phyloP scores from a whole-genome alignment of 2,329 filamentous ascomycete genomes.

The Fusarium pilosicola region DNA sequence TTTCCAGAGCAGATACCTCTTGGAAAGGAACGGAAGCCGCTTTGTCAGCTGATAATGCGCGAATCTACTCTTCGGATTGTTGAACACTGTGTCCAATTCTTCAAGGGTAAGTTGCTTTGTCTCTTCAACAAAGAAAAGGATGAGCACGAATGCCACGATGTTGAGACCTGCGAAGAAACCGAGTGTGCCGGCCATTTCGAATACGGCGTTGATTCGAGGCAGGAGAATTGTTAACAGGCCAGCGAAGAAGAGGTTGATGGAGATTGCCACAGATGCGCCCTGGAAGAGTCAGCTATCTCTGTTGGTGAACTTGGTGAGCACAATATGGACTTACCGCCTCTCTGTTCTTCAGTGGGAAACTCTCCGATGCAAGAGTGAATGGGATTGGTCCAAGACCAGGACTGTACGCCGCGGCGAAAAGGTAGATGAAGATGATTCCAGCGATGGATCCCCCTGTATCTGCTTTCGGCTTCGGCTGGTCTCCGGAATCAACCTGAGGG shows the following conservation, averaged over 20 bases:
- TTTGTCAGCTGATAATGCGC: conserved; percentile 48
- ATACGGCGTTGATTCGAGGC: conserved; percentile 44
- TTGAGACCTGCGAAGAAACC: conserved; percentile 59
- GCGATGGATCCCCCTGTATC: background rate
- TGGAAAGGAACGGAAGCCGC: conserved; percentile 52
- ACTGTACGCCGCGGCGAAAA: conserved; percentile 55
- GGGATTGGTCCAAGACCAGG: conserved; percentile 57
- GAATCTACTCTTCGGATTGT: conserved; percentile 50
- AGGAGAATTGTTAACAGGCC: conserved; percentile 57
- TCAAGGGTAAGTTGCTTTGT: conserved; percentile 60
- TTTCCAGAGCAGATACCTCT: background rate
- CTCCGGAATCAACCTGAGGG: conserved; percentile 14
- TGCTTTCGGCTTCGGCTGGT: background rate
- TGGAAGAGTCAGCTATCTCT: conserved; percentile 29
- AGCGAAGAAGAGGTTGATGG: conserved; percentile 59
- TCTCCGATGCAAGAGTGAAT: conserved; percentile 61
- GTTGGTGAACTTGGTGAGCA: rapidly evolving
- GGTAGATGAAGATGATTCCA: conserved; percentile 32
- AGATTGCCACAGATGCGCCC: conserved; percentile 59
- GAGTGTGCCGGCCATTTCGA: conserved; percentile 48
- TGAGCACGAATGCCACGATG: conserved; percentile 54
- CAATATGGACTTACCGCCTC: conserved; percentile 49
- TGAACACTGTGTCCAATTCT: conserved; percentile 46
- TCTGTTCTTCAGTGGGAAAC: conserved; percentile 60
- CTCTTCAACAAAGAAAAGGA: conserved; percentile 59